Conservation (phyloP, 345 rosid species). For the Euclidium syriacum region DNA sequence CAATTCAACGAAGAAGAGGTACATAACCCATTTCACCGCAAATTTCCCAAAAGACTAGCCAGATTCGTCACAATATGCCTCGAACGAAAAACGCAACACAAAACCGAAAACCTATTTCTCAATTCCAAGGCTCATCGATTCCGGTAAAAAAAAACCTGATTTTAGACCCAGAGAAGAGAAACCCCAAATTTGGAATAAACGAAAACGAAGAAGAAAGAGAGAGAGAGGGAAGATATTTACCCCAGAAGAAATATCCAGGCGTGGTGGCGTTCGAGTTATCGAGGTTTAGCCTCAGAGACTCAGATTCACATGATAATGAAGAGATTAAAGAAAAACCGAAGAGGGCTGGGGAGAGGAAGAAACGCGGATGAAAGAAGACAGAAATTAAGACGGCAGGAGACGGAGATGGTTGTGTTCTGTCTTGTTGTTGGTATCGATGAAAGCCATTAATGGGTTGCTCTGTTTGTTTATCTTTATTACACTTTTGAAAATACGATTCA, state of each 20-base stretch:
- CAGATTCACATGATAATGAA: conserved; percentile 2
- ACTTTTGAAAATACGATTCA: not conserved
- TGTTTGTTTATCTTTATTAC: conserved; percentile 13
- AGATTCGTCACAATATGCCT: not conserved
- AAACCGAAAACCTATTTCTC: not conserved
- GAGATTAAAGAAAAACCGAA: not conserved
- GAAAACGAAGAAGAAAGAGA: not conserved
- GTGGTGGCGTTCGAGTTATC: not conserved
- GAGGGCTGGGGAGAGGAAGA: not conserved
- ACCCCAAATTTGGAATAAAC: conserved; percentile 11
- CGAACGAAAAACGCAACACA: not conserved
- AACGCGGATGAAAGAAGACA: conserved; percentile 6
- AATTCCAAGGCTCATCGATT: not conserved
- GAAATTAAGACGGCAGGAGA: conserved; percentile 15
- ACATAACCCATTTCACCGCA: not conserved
- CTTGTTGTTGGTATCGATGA: conserved; percentile 29
- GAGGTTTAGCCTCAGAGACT: not conserved
- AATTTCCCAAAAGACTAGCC: not conserved
- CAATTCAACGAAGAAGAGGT: not conserved
- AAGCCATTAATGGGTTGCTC: conserved; percentile 26
- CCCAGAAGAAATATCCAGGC: not conserved
- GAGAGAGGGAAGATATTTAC: not conserved
- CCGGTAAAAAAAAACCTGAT: not conserved
- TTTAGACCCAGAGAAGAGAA: not conserved
- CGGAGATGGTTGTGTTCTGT: conserved; percentile 26